Base-by-base conservation (phyloP, 2,329 filamentous ascomycete genomes). In the Pseudocercospora cruenta region DNA sequence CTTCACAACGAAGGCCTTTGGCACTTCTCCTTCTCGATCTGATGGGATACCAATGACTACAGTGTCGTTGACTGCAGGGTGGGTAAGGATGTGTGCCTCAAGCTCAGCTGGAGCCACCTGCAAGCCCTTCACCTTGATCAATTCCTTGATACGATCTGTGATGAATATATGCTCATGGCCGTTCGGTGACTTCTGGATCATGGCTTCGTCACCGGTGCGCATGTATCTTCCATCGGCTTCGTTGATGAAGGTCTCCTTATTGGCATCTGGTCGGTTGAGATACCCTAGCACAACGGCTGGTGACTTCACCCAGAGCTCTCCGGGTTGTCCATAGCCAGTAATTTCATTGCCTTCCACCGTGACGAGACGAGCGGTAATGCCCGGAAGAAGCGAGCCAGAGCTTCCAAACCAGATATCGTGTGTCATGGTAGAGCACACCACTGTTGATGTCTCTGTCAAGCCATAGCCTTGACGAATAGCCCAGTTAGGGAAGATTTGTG, bases 21-120 rank as follows among this genome's bases (percentile, higher is more conserved):
- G 87, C 0, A 89, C 79, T 71, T 90, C 87, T 28, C 87, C 87
- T 0, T 87, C 84, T 5, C 81, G 76, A 6, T 87, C 86, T 65
- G 89, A 87, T 0, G 88, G 90, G 1, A 93, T 82, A 14, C 89
- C 89, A 69, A 95, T 92, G 7, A 96, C 91, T 14, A 92, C 88
- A 71, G 88, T 91, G 78, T 96, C 92, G 51, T 87, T 87, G n/a
- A 95, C 91, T 10, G 85, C 83, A 0, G 89, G 87, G 76, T 94
- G 91, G 0, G 88, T 86, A 14, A 96, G 86, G 4, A 96, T 83
- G 73, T 93, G 90, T 1, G 91, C 90, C 79, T 96, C 92, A 1
- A 96, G 86, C 76, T 95, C 92, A 1, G 92, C 92, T 0, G 92
- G 92, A 0, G 92, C 91, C 22, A 95, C 92, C 87, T 95, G 92